These are phyloP conservation scores for Sugiyamaella novakii DNA, from an alignment of 1,139 yeast genomes.

Conservation along the genomic window DNA sequence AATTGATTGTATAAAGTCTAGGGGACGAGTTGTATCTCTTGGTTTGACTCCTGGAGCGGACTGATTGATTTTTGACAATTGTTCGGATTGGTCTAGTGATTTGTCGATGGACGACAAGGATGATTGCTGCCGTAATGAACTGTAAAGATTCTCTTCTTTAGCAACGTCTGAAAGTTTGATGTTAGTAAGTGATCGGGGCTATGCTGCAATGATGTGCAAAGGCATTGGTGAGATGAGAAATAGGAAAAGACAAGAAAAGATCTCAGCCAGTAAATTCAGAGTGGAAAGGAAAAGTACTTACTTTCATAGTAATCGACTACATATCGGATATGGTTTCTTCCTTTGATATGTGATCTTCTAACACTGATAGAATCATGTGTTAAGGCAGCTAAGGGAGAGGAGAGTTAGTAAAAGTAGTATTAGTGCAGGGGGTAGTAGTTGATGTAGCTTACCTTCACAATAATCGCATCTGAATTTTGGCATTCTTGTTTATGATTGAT, in stretches of 20 bases:
- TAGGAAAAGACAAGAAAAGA: no score
- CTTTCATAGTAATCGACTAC: conserved; percentile 77
- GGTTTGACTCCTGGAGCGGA: conserved; percentile 32
- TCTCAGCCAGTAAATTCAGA: no score
- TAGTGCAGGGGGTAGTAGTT: no score
- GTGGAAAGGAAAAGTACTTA: conserved; percentile 31
- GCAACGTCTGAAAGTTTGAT: conserved; percentile 19
- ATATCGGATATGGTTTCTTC: conserved; percentile 73
- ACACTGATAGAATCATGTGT: conserved; percentile 92
- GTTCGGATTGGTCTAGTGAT: conserved; percentile 29
- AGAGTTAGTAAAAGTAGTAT: no score
- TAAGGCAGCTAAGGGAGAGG: conserved; percentile 59
- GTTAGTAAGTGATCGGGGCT: no score
- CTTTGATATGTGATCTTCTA: conserved; percentile 76
- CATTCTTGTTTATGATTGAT: conserved; percentile 6
- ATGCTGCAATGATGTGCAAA: no score
- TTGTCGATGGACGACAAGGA: conserved; percentile 2
- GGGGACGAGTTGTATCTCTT: conserved; percentile 19
- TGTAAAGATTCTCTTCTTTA: conserved; percentile 20
- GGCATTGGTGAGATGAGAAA: no score
- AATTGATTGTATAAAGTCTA: conserved; percentile 18
- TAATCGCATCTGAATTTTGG: conserved; percentile 60
- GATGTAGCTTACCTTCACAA: conserved; percentile 59
- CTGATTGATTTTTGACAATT: conserved; percentile 24
- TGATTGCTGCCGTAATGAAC: neutral